Conservation (phyloP, 140 eudicot genomes). For the Stevia rebaudiana region DNA sequence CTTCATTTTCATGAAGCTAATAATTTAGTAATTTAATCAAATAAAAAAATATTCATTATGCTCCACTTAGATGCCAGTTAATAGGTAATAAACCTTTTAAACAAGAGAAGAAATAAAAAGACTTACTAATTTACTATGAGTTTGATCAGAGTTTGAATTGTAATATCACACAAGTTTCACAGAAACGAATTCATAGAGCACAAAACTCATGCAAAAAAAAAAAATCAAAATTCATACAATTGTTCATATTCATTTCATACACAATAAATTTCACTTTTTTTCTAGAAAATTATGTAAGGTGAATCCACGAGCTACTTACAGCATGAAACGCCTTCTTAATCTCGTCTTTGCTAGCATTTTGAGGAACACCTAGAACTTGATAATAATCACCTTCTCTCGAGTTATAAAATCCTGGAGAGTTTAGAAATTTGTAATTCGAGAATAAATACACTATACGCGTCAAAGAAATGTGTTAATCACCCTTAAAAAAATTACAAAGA, state of each 20-base stretch:
- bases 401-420: slow-evolving; percentile 38
- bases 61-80: slow-evolving; percentile 1
- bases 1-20: neutral
- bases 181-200: neutral
- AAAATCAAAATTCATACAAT: neutral
- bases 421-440: neutral
- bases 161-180: slow-evolving; percentile 1
- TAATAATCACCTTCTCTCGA: slow-evolving; percentile 53
- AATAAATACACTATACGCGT: neutral
- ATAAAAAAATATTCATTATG: neutral
- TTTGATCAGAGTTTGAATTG: neutral
- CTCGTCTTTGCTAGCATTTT: slow-evolving; percentile 64
- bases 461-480: neutral
- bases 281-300: neutral
- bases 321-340: slow-evolving; percentile 87
- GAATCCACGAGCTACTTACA: slow-evolving; percentile 38
- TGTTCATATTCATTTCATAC: neutral
- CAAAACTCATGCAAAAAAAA: slow-evolving; percentile 2
- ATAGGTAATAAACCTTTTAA: neutral
- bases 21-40: neutral
- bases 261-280: neutral
- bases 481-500: neutral
- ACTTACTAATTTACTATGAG: neutral
- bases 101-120: neutral
- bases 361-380: slow-evolving; percentile 66